Evolutionary conservation across 2,329 filamentous ascomycete species (phyloP), one percentile per base, ranked within the genome.

Genomic region (Trichoderma sp.): DNA sequence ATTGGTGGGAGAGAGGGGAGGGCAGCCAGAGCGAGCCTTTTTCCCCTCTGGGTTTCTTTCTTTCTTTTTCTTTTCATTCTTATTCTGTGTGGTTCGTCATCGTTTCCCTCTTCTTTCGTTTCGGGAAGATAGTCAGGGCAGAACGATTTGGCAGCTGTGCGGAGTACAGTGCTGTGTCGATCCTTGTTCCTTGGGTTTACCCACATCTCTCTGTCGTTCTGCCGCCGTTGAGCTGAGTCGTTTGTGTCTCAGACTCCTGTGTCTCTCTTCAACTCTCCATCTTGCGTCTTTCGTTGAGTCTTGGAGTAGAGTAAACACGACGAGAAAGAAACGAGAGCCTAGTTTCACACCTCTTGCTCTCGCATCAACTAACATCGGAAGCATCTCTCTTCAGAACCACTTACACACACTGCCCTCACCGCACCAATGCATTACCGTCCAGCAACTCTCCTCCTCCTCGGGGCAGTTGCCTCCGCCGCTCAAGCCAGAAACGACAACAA

Each of bases 401-500:
- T 54, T n/a, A 54, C 17, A 42, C 42, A 7, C 27, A 34, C 2
- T 8, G n/a, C 13, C n/a, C 8, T 32, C 25, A 19, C 35, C 52
- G 25, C 12, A 25, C n/a, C 69, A 34, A 64, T 69, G 60, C 64
- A 58, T 63, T 56, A 68, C 61, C 60, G 0, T 42, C n/a, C 54
- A 32, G 39, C 54, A 22, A 29, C 64, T 32, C 52, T 77, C 65
- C 37, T 77, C 25, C 71, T 73, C 61, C 45, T 77, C 27, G 69
- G 68, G 58, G 69, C 52, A 7, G 15, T 37, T 17, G 9, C 39
- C n/a, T 25, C 54, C 50, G 29, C 34, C 63, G 70, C 72, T 7
- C 68, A 71, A 39, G 74, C 68, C 27, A 70, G 72, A 32, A 72
- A 71, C 22, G 72, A 71, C n/a, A 73, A 74, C 63, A 69, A 56